Percentiles rank a stretch among this genome's conserved stretches.
Conservation (phyloP, 2,329 filamentous ascomycete species). For the Aureobasidium subglaciale region DNA sequence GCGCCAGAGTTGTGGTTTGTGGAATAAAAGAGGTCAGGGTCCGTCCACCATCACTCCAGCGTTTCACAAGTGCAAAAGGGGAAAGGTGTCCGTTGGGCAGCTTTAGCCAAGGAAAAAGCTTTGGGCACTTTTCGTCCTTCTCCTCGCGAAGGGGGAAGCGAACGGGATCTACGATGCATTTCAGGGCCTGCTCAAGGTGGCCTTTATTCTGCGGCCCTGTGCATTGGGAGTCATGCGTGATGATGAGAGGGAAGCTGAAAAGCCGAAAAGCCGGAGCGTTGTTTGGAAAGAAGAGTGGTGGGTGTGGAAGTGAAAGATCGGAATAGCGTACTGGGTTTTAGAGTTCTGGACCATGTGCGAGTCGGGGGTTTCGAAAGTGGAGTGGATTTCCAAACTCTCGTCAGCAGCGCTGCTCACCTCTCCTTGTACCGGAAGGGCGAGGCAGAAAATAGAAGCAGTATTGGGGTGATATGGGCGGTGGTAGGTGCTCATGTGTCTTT, state of each 20-base stretch:
- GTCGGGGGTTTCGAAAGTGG: conserved; percentile 13
- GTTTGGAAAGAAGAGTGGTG: background rate
- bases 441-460: conserved; percentile 5
- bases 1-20: background rate
- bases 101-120: background rate
- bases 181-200: background rate
- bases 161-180: conserved; percentile 4
- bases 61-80: background rate
- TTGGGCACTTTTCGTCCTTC: background rate
- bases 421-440: background rate
- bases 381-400: background rate
- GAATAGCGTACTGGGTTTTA: conserved; percentile 4
- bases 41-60: background rate
- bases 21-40: background rate
- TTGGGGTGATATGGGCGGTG: background rate
- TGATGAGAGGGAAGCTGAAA: background rate
- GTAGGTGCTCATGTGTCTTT: background rate
- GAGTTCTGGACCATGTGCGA: conserved; percentile 3
- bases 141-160: background rate
- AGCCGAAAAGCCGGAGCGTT: background rate
- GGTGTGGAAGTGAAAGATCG: background rate
- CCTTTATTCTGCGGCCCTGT: conserved; percentile 1
- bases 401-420: background rate
- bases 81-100: background rate
- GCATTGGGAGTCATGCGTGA: background rate